Evolutionary conservation across 108 stramenopile species (phyloP).

Genomic region (Aurantiochytrium sp.): DNA sequence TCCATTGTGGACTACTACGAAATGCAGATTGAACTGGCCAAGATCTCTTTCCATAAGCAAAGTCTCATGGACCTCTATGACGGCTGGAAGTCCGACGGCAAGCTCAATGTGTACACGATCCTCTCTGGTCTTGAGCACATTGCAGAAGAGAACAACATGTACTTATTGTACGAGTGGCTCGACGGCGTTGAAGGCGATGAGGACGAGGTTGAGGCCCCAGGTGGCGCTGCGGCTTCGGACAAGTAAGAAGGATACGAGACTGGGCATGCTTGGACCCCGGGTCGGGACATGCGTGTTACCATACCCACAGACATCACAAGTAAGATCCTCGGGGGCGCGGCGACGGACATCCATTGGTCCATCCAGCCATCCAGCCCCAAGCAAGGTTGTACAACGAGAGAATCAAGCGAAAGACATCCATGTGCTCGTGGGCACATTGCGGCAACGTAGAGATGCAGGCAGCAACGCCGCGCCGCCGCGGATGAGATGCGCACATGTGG

Average conservation of each 20-base stretch:
- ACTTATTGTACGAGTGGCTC: constrained; percentile 8
- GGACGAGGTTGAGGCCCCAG: background rate
- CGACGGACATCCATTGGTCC: no score
- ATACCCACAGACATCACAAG: no score
- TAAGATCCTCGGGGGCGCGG: no score
- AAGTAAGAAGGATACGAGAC: background rate
- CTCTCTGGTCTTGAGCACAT: constrained; percentile 18
- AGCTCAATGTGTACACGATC: background rate
- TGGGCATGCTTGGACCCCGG: no score
- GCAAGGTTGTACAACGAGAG: no score
- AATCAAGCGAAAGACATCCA: no score
- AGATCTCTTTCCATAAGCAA: constrained; percentile 2
- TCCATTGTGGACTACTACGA: constrained; percentile 19
- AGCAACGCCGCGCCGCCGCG: no score
- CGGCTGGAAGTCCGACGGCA: constrained; percentile 2
- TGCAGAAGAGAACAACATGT: constrained; percentile 14
- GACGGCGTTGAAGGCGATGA: background rate
- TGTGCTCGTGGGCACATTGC: no score
- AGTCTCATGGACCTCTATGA: background rate
- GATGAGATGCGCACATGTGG: no score
- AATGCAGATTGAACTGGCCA: background rate
- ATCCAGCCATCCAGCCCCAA: no score
- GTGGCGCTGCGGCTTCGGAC: background rate
- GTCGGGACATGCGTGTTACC: no score
- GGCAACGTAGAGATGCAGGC: no score